A percentile compares a stretch with the other conserved stretches of the same genome.
These are phyloP conservation scores for Kandelia obovata DNA, from an alignment of 345 rosid genomes.

Conservation along the genomic window DNA sequence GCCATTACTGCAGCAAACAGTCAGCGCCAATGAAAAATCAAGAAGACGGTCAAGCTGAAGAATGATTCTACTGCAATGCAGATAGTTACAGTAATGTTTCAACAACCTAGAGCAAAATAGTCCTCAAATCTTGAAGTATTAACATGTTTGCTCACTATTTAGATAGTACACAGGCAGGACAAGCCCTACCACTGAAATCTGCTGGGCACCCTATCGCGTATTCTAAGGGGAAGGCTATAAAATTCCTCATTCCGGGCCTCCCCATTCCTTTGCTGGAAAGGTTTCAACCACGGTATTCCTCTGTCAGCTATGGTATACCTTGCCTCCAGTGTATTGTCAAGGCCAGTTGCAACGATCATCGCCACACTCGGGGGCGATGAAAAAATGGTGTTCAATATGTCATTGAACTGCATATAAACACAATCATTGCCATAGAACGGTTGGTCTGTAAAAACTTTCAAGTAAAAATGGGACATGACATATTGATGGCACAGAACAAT, in stretches of 20 bases:
- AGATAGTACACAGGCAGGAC: constrained; percentile 6
- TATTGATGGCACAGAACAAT: neutral
- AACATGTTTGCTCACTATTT: constrained; percentile 9
- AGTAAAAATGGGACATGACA: neutral
- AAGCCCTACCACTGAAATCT: constrained; percentile 43
- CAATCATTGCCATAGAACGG: neutral
- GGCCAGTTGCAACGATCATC: constrained; percentile 53
- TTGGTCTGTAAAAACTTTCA: neutral
- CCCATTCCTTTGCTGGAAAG: constrained; percentile 71
- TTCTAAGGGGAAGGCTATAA: constrained; percentile 62
- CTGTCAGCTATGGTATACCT: constrained; percentile 38
- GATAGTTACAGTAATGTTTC: neutral
- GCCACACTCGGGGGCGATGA: constrained; percentile 84
- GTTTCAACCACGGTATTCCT: constrained; percentile 88
- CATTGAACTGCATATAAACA: constrained; percentile 60
- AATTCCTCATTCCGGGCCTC: constrained; percentile 72
- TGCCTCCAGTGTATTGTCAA: constrained; percentile 78
- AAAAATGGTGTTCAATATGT: constrained; percentile 81
- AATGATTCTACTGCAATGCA: neutral
- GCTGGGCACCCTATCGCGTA: constrained; percentile 49
- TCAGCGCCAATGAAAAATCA: neutral
- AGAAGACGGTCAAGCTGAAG: neutral
- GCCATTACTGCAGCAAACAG: neutral
- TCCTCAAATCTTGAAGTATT: constrained; percentile 9
- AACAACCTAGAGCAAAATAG: constrained; percentile 27